phyloP scores from a whole-genome alignment of 352 stramenopile species.

The Phytophthora uliginosa region DNA sequence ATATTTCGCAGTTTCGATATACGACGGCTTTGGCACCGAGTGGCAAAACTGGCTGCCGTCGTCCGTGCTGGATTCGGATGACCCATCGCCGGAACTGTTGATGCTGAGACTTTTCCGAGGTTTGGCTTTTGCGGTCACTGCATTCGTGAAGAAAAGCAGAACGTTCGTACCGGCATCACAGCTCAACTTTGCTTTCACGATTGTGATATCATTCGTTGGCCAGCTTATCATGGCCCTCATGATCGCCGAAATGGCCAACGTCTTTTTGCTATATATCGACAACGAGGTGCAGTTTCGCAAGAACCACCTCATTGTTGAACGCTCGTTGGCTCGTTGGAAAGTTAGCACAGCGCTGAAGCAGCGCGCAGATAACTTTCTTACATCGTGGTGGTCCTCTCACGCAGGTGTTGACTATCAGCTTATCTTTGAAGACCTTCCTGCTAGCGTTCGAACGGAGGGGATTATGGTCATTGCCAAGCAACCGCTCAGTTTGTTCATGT shows the following conservation, averaged over 20 bases:
- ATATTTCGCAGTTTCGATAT: constrained; percentile 71
- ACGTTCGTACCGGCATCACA: constrained; percentile 57
- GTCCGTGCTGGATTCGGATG: constrained; percentile 32
- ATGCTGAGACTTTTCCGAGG: constrained; percentile 57
- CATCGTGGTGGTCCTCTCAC: constrained; percentile 71
- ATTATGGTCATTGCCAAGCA: constrained; percentile 53
- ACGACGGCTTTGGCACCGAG: constrained; percentile 55
- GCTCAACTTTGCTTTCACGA: constrained; percentile 61
- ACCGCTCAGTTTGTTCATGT: constrained; percentile 53
- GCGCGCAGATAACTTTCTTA: constrained; percentile 54
- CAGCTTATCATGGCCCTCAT: constrained; percentile 82
- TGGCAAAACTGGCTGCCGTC: constrained; percentile 71
- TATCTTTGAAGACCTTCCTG: constrained; percentile 64
- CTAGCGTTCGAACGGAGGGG: constrained; percentile 61
- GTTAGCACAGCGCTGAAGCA: constrained; percentile 50
- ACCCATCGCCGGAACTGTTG: constrained; percentile 42
- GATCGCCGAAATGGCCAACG: constrained; percentile 76
- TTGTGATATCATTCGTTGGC: constrained; percentile 60
- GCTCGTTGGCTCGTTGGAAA: constrained; percentile 52
- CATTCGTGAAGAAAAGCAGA: constrained; percentile 69
- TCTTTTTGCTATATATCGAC: constrained; percentile 70
- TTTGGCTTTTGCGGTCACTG: constrained; percentile 60
- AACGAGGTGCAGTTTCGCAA: constrained; percentile 82
- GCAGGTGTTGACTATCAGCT: constrained; percentile 64
- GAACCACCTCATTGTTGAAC: constrained; percentile 68